Evolutionary conservation across 2,329 filamentous ascomycete genomes (phyloP), one percentile per base, ranked within the genome.

Genomic region (Aspergillus sojae): DNA sequence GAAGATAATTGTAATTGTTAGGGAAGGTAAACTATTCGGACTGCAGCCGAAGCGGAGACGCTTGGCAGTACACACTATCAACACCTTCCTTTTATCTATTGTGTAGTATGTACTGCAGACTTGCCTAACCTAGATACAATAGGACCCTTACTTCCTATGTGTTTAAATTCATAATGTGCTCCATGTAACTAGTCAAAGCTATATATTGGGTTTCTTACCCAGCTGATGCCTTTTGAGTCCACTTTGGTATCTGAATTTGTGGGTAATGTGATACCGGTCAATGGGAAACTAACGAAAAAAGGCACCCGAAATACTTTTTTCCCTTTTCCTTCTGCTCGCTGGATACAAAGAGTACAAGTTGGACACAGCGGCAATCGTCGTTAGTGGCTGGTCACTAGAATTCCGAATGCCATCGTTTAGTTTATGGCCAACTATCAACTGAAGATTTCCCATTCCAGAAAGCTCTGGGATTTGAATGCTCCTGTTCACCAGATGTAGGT

Each of bases 1-100:
- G 60, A 62, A 57, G 55, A 32, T 21, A 14, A 41, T 28, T 19
- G 30, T 56, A n/a, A 43, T 41, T 19, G 39, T 41, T 41, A 41
- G 16, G 56, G 30, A 50, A 50, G 45, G 57, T 55, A 36, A 54
- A 36, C 58, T 61, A 67, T 63, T 62, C 58, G 48, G 46, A 52
- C 45, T 58, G 61, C 53, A 61, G 46, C 50, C 57, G 53, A 67
- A 61, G 64, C 62, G 62, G 68, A 65, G 63, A 62, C 52, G 62
- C 65, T 65, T 65, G 62, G 62, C 64, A 63, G 58, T 28, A 60
- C 19, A 23, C 32, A n/a, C 36, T 52, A 34, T 30, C 30, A 53
- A 21, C 23, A 48, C 34, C 34, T 36, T 26, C 5, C n/a, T 36
- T 32, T 12, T n/a, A 43, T 58, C 28, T 32, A 11, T 9, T 32